Conservation (phyloP, 371 early-diverging fungal genomes). For the Mortierella sp. region DNA sequence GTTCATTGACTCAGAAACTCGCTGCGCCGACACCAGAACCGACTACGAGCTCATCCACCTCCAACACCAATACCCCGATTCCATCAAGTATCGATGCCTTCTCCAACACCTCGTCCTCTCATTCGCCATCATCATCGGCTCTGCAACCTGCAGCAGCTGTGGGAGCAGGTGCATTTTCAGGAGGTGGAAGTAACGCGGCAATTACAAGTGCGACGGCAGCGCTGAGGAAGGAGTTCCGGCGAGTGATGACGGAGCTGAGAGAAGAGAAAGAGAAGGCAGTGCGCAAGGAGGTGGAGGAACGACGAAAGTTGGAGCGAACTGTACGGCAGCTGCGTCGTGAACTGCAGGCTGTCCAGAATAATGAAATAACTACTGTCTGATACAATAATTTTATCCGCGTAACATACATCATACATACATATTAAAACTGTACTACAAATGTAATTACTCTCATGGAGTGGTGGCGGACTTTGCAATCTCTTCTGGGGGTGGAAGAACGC, state of each 20-base stretch:
- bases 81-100: constrained; percentile 16
- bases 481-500: constrained; percentile 55
- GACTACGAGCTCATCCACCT: background rate
- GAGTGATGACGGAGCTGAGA: constrained; percentile 65
- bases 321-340: constrained; percentile 65
- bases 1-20: constrained; percentile 14
- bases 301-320: constrained; percentile 59
- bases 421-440: background rate
- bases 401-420: too few relatives aligned
- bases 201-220: constrained; percentile 60
- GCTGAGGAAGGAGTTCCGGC: constrained; percentile 69
- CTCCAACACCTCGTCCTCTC: background rate
- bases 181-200: constrained; percentile 5
- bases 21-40: background rate
- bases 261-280: constrained; percentile 63
- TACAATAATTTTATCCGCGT: background rate
- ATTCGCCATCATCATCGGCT: background rate
- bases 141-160: constrained; percentile 1
- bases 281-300: constrained; percentile 59
- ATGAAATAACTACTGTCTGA: background rate
- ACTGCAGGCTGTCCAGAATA: constrained; percentile 33
- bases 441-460: background rate
- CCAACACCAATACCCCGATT: constrained; percentile 15
- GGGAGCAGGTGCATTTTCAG: background rate
- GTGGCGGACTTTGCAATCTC: constrained; percentile 22